A percentile compares a stretch with the other conserved stretches of the same genome.
Conservation (phyloP, 139 green algal genomes). For the Chlorella sp. region DNA sequence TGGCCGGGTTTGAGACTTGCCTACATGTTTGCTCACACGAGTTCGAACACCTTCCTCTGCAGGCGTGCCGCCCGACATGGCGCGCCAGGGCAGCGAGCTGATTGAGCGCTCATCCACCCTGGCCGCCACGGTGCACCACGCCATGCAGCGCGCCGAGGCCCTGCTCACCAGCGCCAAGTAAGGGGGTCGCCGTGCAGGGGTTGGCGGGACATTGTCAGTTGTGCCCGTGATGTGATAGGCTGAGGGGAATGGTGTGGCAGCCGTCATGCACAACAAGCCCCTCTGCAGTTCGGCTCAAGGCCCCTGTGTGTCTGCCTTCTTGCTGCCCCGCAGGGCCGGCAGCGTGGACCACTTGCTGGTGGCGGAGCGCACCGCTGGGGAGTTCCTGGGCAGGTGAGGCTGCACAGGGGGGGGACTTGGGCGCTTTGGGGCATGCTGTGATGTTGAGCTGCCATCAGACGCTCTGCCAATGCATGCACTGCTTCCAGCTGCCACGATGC, state of each 20-base stretch:
- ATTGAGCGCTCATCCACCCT: constrained; percentile 24
- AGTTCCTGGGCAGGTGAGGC: constrained; percentile 42
- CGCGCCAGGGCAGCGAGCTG: constrained; percentile 10
- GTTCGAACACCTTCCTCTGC: background rate
- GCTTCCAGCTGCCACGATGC: too few relatives aligned
- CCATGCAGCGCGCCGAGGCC: constrained; percentile 24
- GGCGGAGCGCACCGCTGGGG: background rate
- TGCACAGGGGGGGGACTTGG: background rate
- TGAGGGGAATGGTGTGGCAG: too few relatives aligned
- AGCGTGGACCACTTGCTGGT: constrained; percentile 47
- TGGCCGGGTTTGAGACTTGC: too few relatives aligned
- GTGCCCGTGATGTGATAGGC: too few relatives aligned
- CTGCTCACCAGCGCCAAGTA: constrained; percentile 41
- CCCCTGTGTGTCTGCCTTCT: background rate
- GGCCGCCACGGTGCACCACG: constrained; percentile 26
- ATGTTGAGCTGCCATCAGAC: too few relatives aligned
- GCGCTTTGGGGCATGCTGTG: too few relatives aligned
- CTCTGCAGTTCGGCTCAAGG: too few relatives aligned
- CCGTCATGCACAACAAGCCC: too few relatives aligned
- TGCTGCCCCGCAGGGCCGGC: constrained; percentile 28
- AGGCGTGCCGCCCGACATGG: background rate
- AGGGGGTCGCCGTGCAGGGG: background rate
- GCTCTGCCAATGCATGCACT: too few relatives aligned
- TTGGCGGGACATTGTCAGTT: too few relatives aligned
- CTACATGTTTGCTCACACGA: too few relatives aligned